These are phyloP conservation scores for Parasitella parasitica DNA, from an alignment of 371 early-diverging fungal genomes.

Conservation along the genomic window DNA sequence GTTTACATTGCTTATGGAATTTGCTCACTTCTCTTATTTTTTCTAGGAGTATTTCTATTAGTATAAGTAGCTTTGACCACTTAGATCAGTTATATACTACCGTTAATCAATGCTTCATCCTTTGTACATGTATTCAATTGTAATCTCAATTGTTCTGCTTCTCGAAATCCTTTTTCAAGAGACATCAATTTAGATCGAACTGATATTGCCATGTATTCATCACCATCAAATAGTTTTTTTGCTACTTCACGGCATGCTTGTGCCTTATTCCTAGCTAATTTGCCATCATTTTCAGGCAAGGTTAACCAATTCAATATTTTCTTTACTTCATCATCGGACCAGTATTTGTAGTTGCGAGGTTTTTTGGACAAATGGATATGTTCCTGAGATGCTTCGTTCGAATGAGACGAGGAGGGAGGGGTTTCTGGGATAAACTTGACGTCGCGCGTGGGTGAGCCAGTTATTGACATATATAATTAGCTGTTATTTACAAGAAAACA, in stretches of 20 bases:
- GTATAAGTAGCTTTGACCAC: no score
- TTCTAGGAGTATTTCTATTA: no score
- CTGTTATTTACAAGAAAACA: not conserved
- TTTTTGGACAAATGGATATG: conserved; percentile 13
- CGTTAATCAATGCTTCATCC: conserved; percentile 15
- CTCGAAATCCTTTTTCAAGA: conserved; percentile 14
- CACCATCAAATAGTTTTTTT: conserved; percentile 23
- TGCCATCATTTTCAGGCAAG: conserved; percentile 25
- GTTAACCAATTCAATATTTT: conserved; percentile 21
- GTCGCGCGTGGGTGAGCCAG: conserved; percentile 11
- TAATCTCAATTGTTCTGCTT: conserved; percentile 15
- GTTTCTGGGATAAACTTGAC: conserved; percentile 10
- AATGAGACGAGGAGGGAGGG: not conserved
- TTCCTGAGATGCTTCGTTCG: conserved; percentile 6
- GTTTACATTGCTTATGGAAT: conserved; percentile 27
- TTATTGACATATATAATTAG: conserved; percentile 3
- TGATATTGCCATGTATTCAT: conserved; percentile 29
- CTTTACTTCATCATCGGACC: conserved; percentile 28
- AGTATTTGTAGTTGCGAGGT: conserved; percentile 26
- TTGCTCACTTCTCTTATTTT: conserved; percentile 25
- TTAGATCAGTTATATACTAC: conserved; percentile 2
- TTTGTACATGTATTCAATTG: conserved; percentile 4
- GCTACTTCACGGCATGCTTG: conserved; percentile 29
- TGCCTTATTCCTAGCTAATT: conserved; percentile 20
- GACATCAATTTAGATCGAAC: conserved; percentile 26